Evolutionary conservation across 1,284 basidiomycete species (phyloP).

Genomic region (Lignosus rhinocerotis): DNA sequence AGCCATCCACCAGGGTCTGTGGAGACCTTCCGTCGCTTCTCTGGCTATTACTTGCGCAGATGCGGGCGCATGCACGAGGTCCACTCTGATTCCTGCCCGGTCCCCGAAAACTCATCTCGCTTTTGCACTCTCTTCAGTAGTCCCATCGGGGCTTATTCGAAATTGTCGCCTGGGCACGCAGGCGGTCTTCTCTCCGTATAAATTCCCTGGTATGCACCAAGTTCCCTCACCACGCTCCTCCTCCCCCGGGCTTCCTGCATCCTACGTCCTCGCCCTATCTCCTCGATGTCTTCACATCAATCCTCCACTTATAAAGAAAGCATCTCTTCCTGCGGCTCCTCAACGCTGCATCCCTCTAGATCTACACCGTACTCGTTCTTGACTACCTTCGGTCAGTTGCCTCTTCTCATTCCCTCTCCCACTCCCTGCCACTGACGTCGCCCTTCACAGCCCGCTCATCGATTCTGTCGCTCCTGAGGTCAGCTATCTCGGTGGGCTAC

Average conservation of each 20-base stretch:
- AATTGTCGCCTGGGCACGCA: background rate
- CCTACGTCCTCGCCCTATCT: slow-evolving; percentile 13
- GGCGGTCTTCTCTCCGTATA: slow-evolving; percentile 6
- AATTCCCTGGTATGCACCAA: slow-evolving; percentile 9
- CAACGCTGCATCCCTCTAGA: slow-evolving; percentile 8
- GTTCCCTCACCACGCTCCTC: slow-evolving; percentile 1
- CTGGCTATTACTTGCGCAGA: slow-evolving; percentile 1
- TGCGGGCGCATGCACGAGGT: background rate
- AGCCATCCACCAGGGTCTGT: slow-evolving; percentile 1
- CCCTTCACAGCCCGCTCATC: slow-evolving; percentile 56
- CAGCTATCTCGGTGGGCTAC: slow-evolving; percentile 58
- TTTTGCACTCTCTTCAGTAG: background rate
- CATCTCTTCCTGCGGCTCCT: slow-evolving; percentile 14
- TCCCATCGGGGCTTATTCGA: slow-evolving; percentile 8
- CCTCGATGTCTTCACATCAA: slow-evolving; percentile 22
- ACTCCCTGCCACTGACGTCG: background rate
- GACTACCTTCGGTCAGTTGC: slow-evolving; percentile 22
- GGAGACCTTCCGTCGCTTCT: background rate
- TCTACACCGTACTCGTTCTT: slow-evolving; percentile 20
- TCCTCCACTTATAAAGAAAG: slow-evolving; percentile 15
- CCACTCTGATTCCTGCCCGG: slow-evolving; percentile 3
- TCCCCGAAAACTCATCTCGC: slow-evolving; percentile 8
- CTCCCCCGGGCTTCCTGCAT: background rate
- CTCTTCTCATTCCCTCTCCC: background rate
- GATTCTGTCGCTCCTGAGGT: slow-evolving; percentile 57